Percentiles rank a stretch among this genome's conserved stretches.
phyloP scores from a whole-genome alignment of 2,329 filamentous ascomycete genomes.

The Nemania sp. region DNA sequence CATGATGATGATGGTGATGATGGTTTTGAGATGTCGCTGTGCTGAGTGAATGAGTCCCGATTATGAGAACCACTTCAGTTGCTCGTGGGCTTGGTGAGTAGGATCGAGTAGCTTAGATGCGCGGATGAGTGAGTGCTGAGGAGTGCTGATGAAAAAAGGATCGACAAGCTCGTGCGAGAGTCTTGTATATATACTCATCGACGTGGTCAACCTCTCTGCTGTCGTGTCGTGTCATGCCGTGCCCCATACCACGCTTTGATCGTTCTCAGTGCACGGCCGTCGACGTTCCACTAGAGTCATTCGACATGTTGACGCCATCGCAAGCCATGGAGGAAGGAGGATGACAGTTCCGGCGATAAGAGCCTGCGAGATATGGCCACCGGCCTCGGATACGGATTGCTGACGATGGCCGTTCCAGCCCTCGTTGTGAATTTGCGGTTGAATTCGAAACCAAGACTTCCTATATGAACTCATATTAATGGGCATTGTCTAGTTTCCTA shows the following conservation, averaged over 20 bases:
- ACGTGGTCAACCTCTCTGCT: constrained; percentile 7
- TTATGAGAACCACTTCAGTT: constrained; percentile 14
- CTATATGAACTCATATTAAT: constrained; percentile 53
- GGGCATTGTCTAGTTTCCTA: constrained; percentile 39
- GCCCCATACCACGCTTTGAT: neutral
- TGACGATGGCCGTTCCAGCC: constrained; percentile 36
- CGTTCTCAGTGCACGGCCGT: constrained; percentile 10
- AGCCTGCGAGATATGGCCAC: constrained; percentile 32
- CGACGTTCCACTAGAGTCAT: constrained; percentile 9
- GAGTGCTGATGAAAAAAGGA: constrained; percentile 33
- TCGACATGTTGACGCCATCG: constrained; percentile 28
- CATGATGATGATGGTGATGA: constrained; percentile 49
- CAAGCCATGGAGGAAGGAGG: constrained; percentile 12
- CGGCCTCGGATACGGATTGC: constrained; percentile 28
- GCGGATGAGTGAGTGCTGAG: constrained; percentile 11
- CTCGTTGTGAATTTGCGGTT: constrained; percentile 47
- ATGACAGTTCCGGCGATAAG: constrained; percentile 24
- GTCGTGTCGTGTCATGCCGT: constrained; percentile 7
- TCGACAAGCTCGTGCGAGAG: constrained; percentile 32
- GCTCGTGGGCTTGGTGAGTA: constrained; percentile 6
- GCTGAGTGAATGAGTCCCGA: neutral
- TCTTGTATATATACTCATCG: constrained; percentile 34
- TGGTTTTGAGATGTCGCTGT: constrained; percentile 26
- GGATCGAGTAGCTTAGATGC: constrained; percentile 13
- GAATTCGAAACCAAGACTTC: constrained; percentile 43